Base-by-base conservation (phyloP, 768 basidiomycete genomes). In the Mycena rebaudengoi region DNA sequence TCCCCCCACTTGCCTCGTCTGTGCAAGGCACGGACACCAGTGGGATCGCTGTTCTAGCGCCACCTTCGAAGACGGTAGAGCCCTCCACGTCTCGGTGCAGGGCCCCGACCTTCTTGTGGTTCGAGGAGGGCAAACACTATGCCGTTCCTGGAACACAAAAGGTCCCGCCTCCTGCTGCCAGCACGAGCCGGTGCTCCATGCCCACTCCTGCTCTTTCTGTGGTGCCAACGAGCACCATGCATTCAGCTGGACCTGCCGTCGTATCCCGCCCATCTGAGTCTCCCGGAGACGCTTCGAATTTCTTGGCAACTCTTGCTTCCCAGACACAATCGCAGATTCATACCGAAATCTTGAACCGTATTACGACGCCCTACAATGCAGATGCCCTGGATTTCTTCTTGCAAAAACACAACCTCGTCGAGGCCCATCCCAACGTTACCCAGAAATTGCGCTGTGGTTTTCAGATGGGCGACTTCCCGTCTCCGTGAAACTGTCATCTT, bases 171-270 rank as follows among this genome's bases (percentile, higher is more conserved):
- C 35, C 11, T 10, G 10, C 10, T 37, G 35, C 35, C 10, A 10
- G 10, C 35, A 37, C 35, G 35, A 37, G 10, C n/a, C n/a, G n/a
- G 18, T 18, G 10, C 18, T 18, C 11, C 35, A 18, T 37, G 35
- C 18, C 11, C 35, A 37, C 35, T 10, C 10, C 11, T 37, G 35
- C 18, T 37, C 35, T 18, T 37, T 37, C 46, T 59, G 57, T 35
- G 57, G 57, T 25, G 44, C 30, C 41, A 59, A 49, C 29, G 26
- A 16, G 26, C 57, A 59, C 25, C 57, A 59, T 20, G 57, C 57
- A 3, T 59, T 59, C 57, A 37, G 43, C 29, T 59, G 57, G 57
- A 59, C 43, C 8, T 59, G 57, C 46, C 11, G 41, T 2, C 29
- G 20, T 7, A 45, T 46, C 26, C 57, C 57, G 14, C 25, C 46